phyloP scores from a whole-genome alignment of 2,329 filamentous ascomycete species.

The Fusarium subtropicale region DNA sequence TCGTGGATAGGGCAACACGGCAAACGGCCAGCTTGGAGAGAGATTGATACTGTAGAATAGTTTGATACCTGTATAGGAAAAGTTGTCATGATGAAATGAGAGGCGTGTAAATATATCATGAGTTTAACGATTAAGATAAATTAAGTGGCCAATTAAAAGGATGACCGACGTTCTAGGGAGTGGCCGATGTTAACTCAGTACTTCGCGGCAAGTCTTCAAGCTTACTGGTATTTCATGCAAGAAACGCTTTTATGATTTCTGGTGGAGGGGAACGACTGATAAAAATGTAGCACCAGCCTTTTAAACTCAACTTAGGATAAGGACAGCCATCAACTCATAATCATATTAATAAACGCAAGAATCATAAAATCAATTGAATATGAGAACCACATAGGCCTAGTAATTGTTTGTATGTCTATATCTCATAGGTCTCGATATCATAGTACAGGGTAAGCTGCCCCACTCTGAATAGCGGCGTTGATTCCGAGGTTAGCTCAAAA shows the following conservation, averaged over 20 bases:
- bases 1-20: conserved; percentile 36
- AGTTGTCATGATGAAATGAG: background rate
- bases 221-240: too few species aligned
- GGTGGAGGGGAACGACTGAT: too few species aligned
- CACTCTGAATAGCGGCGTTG: conserved; percentile 33
- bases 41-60: background rate
- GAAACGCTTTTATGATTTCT: too few species aligned
- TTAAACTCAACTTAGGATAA: too few species aligned
- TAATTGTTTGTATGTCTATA: background rate
- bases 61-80: background rate
- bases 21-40: conserved; percentile 17
- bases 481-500: conserved; percentile 44
- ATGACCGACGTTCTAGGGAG: too few species aligned
- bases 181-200: too few species aligned
- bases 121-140: too few species aligned
- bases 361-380: background rate
- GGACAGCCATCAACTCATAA: too few species aligned
- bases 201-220: too few species aligned
- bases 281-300: too few species aligned
- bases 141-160: too few species aligned
- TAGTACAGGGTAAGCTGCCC: conserved; percentile 35
- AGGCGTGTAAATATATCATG: background rate
- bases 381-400: background rate
- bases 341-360: too few species aligned
- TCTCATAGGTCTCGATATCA: background rate